phyloP scores from a whole-genome alignment of 176 grass and related monocot genomes.

The Canna indica region DNA sequence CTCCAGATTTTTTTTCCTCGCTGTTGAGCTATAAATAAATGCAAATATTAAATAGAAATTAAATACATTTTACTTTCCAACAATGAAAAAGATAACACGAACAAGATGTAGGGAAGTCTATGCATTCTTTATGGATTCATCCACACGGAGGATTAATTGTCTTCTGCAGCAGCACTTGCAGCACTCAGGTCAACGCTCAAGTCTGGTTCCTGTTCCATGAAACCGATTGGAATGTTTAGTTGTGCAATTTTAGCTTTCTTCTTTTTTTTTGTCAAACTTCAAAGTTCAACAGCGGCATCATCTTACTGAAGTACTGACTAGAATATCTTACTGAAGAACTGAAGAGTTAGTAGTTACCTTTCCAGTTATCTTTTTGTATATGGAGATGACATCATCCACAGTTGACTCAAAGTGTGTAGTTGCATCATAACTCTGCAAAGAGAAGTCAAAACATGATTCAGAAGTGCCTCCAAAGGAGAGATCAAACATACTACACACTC shows the following conservation, averaged over 20 bases:
- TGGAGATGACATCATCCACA: constrained; percentile 62
- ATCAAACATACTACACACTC: not conserved
- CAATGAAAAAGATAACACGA: too few species aligned
- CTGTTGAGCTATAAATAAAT: too few species aligned
- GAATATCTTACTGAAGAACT: too few species aligned
- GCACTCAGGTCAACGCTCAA: constrained; percentile 46
- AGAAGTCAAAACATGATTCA: not conserved
- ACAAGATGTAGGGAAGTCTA: too few species aligned
- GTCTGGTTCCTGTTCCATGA: constrained; percentile 29
- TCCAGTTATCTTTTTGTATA: constrained; percentile 92
- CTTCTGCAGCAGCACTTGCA: constrained; percentile 33
- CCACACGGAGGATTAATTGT: not conserved
- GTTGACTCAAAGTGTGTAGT: constrained; percentile 95
- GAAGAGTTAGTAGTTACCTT: constrained; percentile 49
- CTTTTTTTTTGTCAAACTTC: not conserved
- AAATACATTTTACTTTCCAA: too few species aligned
- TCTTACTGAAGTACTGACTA: too few species aligned
- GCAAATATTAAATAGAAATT: too few species aligned
- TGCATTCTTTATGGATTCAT: too few species aligned
- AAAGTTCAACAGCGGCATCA: too few species aligned
- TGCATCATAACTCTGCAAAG: constrained; percentile 81
- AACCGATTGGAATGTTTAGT: not conserved
- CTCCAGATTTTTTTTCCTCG: too few species aligned
- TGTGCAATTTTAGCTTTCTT: not conserved
- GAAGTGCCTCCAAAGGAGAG: not conserved